A percentile compares a stretch with the other conserved stretches of the same genome.
Conservation (phyloP, 2,329 filamentous ascomycete genomes). For the Paecilomyces niveus region DNA sequence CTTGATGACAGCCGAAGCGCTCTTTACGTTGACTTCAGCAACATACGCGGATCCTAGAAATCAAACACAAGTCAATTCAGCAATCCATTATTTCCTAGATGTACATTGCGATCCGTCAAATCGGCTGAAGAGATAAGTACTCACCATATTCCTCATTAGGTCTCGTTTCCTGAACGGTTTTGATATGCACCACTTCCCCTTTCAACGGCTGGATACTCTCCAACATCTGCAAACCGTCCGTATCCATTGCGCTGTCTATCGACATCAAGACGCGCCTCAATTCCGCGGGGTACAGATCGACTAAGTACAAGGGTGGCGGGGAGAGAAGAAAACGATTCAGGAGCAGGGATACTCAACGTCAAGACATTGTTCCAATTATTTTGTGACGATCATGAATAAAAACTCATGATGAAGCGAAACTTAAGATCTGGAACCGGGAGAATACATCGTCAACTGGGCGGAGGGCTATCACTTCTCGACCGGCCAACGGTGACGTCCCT, state of each 20-base stretch:
- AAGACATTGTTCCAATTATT: background rate
- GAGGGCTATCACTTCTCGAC: background rate
- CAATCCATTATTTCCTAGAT: background rate
- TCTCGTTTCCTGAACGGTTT: conserved; percentile 37
- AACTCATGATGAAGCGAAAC: background rate
- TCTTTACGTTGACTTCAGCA: conserved; percentile 37
- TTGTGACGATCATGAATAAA: background rate
- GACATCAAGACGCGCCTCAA: background rate
- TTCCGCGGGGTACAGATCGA: background rate
- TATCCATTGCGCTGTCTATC: conserved; percentile 9
- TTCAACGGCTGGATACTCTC: conserved; percentile 20
- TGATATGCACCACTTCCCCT: conserved; percentile 32
- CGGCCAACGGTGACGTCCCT: background rate
- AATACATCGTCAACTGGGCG: background rate
- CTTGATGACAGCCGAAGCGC: conserved; percentile 38
- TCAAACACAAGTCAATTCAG: conserved; percentile 8
- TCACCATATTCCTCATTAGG: conserved; percentile 35
- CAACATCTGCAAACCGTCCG: conserved; percentile 17
- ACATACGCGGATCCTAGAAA: conserved; percentile 35
- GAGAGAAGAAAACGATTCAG: background rate
- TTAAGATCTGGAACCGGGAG: conserved; percentile 1
- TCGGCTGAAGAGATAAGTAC: conserved; percentile 3
- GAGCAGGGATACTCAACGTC: background rate
- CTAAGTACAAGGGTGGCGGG: background rate
- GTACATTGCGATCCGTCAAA: background rate